These are phyloP conservation scores for Paraphaeosphaeria sporulosa DNA, from an alignment of 2,329 filamentous ascomycete genomes.

Conservation along the genomic window DNA sequence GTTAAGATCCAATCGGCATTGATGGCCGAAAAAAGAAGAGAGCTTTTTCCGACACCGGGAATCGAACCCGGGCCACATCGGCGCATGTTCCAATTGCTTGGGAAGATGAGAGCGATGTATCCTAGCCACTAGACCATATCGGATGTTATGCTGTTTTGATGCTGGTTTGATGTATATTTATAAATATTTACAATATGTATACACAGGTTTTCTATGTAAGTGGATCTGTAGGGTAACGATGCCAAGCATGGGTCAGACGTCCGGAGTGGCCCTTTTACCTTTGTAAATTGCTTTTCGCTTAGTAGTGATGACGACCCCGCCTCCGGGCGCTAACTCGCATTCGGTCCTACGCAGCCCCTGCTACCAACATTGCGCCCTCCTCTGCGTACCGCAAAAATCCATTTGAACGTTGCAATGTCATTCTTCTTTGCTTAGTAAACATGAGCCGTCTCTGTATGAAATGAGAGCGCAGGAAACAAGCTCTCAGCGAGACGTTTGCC, in stretches of 20 bases:
- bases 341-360: neutral
- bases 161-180: no score
- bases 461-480: no score
- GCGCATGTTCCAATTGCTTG: neutral
- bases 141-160: neutral
- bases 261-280: neutral
- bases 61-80: neutral
- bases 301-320: neutral
- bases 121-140: slow-evolving; percentile 3
- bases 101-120: neutral
- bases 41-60: neutral
- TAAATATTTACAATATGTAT: no score
- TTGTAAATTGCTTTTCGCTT: neutral
- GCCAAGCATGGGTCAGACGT: neutral
- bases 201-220: no score
- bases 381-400: no score
- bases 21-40: neutral
- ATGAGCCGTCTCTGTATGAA: no score
- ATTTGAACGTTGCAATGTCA: no score
- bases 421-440: no score
- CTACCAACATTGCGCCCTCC: no score
- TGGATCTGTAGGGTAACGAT: no score
- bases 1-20: no score
- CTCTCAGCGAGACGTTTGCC: no score
- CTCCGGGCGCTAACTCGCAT: neutral